Evolutionary conservation across 495 filamentous ascomycete genomes (phyloP).

Genomic region (Aspergillus haitiensis): DNA sequence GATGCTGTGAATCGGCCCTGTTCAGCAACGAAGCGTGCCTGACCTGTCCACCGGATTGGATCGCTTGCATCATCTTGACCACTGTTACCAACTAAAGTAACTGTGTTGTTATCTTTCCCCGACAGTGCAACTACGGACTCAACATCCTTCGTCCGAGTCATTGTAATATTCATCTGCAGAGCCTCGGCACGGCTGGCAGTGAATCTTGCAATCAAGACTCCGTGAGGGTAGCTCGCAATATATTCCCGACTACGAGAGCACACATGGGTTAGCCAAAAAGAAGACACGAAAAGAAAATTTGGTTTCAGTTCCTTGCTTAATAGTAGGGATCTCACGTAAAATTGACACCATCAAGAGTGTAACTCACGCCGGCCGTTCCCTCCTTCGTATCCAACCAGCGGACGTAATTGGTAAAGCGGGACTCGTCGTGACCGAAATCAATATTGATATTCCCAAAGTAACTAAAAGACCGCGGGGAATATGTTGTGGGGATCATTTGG

Average conservation of each 20-base stretch:
- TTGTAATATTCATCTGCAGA: slow-evolving; percentile 7
- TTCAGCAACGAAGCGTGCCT: slow-evolving; percentile 9
- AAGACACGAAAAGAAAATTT: too few relatives aligned
- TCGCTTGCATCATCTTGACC: slow-evolving; percentile 4
- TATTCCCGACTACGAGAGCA: slow-evolving; percentile 16
- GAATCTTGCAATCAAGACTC: slow-evolving; percentile 37
- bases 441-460: slow-evolving; percentile 38
- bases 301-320: too few relatives aligned
- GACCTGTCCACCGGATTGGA: slow-evolving; percentile 12
- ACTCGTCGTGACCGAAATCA: slow-evolving; percentile 36
- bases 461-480: slow-evolving; percentile 35
- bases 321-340: slow-evolving; percentile 29
- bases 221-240: slow-evolving; percentile 35
- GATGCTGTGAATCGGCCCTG: slow-evolving; percentile 1
- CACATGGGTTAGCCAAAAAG: too few relatives aligned
- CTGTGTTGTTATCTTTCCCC: neutral
- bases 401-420: slow-evolving; percentile 25
- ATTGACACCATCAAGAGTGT: slow-evolving; percentile 30
- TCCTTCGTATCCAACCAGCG: slow-evolving; percentile 39
- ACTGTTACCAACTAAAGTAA: neutral
- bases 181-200: slow-evolving; percentile 24
- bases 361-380: slow-evolving; percentile 34
- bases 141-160: neutral
- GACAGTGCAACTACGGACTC: neutral
- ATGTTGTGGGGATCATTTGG: slow-evolving; percentile 37